Percentiles rank a stretch among this genome's conserved stretches.
phyloP scores from a whole-genome alignment of 73 alveolate genomes.

The Loxodes magnus region DNA sequence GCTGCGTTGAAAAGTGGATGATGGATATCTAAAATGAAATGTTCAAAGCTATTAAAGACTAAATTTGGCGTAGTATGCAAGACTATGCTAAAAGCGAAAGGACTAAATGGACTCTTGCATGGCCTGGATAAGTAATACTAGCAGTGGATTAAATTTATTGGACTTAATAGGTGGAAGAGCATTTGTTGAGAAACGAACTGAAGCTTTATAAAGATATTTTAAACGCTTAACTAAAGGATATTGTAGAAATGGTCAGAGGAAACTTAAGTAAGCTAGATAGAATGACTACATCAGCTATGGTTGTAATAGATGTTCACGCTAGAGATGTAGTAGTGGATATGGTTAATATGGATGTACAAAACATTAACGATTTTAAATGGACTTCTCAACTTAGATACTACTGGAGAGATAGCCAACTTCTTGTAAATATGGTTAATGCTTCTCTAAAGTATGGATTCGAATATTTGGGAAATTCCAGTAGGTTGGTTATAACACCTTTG shows the following conservation, averaged over 20 bases:
- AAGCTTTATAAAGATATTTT: slow-evolving; percentile 49
- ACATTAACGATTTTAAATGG: slow-evolving; percentile 95
- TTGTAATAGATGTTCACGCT: slow-evolving; percentile 99
- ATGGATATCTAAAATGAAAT: slow-evolving; percentile 74
- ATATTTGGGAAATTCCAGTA: slow-evolving; percentile 84
- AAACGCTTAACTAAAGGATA: slow-evolving; percentile 57
- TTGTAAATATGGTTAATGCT: slow-evolving; percentile 40
- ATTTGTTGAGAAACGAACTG: slow-evolving; percentile 9
- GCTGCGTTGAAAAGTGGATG: slow-evolving; percentile 91
- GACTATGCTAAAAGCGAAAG: slow-evolving; percentile 20
- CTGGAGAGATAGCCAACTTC: slow-evolving; percentile 30
- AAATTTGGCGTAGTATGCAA: slow-evolving; percentile 37
- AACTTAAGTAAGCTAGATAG: slow-evolving; percentile 89
- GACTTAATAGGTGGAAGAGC: slow-evolving; percentile 51
- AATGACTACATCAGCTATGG: slow-evolving; percentile 94
- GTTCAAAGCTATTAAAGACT: slow-evolving; percentile 70
- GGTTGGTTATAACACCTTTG: slow-evolving; percentile 93
- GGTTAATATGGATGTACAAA: slow-evolving; percentile 65
- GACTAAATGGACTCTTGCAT: slow-evolving; percentile 62
- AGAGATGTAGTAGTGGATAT: slow-evolving; percentile 93
- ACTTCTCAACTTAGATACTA: slow-evolving; percentile 95
- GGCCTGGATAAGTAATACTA: slow-evolving; percentile 91
- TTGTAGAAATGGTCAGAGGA: slow-evolving; percentile 83
- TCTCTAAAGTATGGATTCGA: slow-evolving; percentile 87
- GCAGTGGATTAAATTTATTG: slow-evolving; percentile 85